Percentiles rank a stretch among this genome's conserved stretches.
phyloP scores from a whole-genome alignment of 257 asterid species.

The Prunella vulgaris region DNA sequence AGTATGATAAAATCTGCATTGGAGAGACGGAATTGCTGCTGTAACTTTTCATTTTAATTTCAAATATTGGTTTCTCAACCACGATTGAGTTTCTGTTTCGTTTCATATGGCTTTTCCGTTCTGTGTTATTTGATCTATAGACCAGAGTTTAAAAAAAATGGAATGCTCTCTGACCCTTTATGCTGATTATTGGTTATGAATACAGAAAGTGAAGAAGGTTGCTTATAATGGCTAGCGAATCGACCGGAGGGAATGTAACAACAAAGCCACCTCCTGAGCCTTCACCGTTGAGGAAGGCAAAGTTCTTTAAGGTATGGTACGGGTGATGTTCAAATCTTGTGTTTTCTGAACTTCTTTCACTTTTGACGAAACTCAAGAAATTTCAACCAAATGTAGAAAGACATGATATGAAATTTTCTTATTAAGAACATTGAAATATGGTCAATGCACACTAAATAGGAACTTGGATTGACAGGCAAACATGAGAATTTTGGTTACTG shows the following conservation, averaged over 20 bases:
- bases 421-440: neutral
- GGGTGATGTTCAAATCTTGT: neutral
- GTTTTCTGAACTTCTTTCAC: neutral
- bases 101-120: neutral
- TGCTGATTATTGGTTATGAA: slow-evolving; percentile 5
- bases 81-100: neutral
- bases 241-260: slow-evolving; percentile 50
- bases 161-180: slow-evolving; percentile 5
- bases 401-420: neutral
- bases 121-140: neutral
- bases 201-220: slow-evolving; percentile 24
- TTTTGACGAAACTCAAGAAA: neutral
- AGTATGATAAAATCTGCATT: neutral
- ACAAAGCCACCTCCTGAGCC: slow-evolving; percentile 97
- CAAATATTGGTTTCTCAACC: neutral
- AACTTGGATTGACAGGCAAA: slow-evolving; percentile 56
- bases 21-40: neutral
- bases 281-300: slow-evolving; percentile 86
- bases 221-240: slow-evolving; percentile 61
- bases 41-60: neutral
- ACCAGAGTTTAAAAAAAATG: neutral
- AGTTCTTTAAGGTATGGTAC: slow-evolving; percentile 65
- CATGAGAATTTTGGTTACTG: slow-evolving; percentile 94
- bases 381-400: neutral
- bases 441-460: neutral